Evolutionary conservation across 2,329 filamentous ascomycete species (phyloP), one percentile per base, ranked within the genome.

Genomic region (Colletotrichum horii): DNA sequence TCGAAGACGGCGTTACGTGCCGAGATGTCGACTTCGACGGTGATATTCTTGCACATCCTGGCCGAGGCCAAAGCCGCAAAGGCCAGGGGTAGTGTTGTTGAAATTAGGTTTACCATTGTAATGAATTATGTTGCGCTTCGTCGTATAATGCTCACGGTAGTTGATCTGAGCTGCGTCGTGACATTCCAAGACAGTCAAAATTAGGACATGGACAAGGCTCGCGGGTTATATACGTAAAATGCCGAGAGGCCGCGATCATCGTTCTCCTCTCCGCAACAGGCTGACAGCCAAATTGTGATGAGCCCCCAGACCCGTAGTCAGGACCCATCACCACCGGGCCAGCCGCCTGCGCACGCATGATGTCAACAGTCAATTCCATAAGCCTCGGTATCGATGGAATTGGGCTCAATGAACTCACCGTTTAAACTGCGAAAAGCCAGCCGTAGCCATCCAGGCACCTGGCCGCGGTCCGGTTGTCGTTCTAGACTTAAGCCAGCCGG

Each of bases 1-100:
- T 88, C 83, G 80, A 93, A 93, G 8, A 88, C 81, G 1, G 83
- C 88, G 73, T 92, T 91, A 28, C 88, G 84, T 1, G 91, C 86
- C 3, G 86, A 86, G 65, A 93, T 87, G 5, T 85, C 82, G 16
- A 94, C 85, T 3, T 91, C 89, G 7, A 94, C 86, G 2, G 87
- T 90, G 36, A 93, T 79, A 76, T 93, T 88, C 48, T 78, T 81
- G 79, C 87, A 89, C 16, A 82, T 80, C 34, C 84, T 82, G 9
- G 86, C 85, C 60, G 82, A 78, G 16, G 79, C 79, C n/a, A 78
- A 73, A 28, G 80, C 71, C 34, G 81, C 75, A 28, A 84, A 75
- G 34, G 77, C 66, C 36, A 83, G 62, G 8, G 82, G 34, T 28
- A 80, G 32, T 1, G 70, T 58, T n/a, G 26, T n/a, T 61, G 62